Evolutionary conservation across 768 basidiomycete species (phyloP).

Genomic region (Russula sp.): DNA sequence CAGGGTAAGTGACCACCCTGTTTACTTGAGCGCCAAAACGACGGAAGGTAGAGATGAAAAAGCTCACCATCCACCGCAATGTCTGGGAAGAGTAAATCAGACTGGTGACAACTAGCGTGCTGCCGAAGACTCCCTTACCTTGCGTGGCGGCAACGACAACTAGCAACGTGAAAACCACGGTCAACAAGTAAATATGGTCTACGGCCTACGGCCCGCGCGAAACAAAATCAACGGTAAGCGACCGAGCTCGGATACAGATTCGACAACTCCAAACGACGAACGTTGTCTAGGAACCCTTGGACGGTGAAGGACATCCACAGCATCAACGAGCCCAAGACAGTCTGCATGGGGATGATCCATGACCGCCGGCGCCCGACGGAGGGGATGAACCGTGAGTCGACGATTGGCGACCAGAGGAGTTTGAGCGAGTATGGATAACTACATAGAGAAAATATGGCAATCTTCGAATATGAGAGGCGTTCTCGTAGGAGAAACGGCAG

Average conservation of each 20-base stretch:
- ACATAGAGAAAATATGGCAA: constrained; percentile 87
- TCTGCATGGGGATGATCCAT: constrained; percentile 98
- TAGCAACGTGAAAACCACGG: constrained; percentile 80
- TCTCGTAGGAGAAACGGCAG: constrained; percentile 94
- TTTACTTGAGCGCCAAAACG: constrained; percentile 26
- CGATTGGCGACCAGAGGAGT: constrained; percentile 94
- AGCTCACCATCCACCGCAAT: constrained; percentile 91
- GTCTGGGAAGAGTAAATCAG: constrained; percentile 42
- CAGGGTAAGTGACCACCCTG: constrained; percentile 74
- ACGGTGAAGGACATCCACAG: constrained; percentile 67
- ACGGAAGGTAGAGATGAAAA: constrained; percentile 26
- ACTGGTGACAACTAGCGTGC: constrained; percentile 17
- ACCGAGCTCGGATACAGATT: not conserved
- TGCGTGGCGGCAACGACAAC: constrained; percentile 98
- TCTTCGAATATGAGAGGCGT: constrained; percentile 93
- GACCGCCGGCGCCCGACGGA: constrained; percentile 88
- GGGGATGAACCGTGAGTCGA: constrained; percentile 80
- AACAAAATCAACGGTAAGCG: not conserved
- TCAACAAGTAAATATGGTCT: constrained; percentile 69
- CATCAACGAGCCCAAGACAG: constrained; percentile 80
- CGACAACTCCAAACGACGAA: constrained; percentile 31
- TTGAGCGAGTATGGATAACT: constrained; percentile 97
- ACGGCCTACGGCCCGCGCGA: constrained; percentile 50
- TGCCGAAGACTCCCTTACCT: constrained; percentile 41
- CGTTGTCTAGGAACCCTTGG: constrained; percentile 69